Evolutionary conservation across 768 basidiomycete genomes (phyloP).

Genomic region (Mycena galericulata): DNA sequence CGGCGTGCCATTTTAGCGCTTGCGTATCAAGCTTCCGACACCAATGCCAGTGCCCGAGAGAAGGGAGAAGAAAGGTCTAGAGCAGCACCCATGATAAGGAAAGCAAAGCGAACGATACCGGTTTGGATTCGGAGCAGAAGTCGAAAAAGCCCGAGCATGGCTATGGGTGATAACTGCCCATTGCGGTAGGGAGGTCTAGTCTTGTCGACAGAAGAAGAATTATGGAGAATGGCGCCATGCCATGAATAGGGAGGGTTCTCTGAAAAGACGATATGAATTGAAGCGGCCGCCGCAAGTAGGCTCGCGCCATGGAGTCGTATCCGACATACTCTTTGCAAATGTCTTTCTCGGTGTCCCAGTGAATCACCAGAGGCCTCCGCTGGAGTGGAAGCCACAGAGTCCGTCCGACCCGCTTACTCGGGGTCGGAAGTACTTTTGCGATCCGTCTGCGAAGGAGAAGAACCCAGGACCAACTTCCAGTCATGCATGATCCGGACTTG

Average conservation of each 20-base stretch:
- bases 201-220: not conserved
- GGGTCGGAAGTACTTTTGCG: slow-evolving; percentile 7
- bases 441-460: slow-evolving; percentile 27
- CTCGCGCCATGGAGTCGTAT: slow-evolving; percentile 21
- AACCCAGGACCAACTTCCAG: not conserved
- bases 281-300: not conserved
- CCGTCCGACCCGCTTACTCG: slow-evolving; percentile 9
- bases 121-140: too few species aligned
- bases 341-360: slow-evolving; percentile 10
- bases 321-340: slow-evolving; percentile 9
- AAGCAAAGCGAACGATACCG: not conserved
- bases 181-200: slow-evolving; percentile 5
- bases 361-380: not conserved
- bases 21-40: slow-evolving; percentile 26
- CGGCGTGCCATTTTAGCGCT: slow-evolving; percentile 12
- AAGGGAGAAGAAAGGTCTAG: slow-evolving; percentile 6
- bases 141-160: not conserved
- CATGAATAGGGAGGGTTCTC: slow-evolving; percentile 16
- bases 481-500: slow-evolving; percentile 18
- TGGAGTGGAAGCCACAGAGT: slow-evolving; percentile 2
- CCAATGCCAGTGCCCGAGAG: slow-evolving; percentile 14
- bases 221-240: slow-evolving; percentile 21
- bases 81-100: slow-evolving; percentile 22
- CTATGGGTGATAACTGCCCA: not conserved
- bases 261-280: not conserved